A percentile compares a stretch with the other conserved stretches of the same genome.
These are phyloP conservation scores for Amphicarpaea edgeworthii DNA, from an alignment of 306 rosid species.

Conservation along the genomic window DNA sequence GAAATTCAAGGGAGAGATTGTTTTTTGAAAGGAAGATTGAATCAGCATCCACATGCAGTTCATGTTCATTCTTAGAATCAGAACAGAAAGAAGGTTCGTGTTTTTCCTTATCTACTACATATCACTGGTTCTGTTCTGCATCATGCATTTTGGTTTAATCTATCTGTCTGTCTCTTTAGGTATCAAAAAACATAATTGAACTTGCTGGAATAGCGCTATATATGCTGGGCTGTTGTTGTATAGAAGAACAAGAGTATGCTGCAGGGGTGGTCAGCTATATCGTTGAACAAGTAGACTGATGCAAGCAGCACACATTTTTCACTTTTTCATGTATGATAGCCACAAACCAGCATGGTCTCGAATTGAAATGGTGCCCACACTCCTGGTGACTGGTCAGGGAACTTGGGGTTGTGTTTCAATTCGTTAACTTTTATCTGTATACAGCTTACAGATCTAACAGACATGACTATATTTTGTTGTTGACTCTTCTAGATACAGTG, in stretches of 20 bases:
- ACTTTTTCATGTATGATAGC: background rate
- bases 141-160: slow-evolving; percentile 4
- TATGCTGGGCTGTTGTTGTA: background rate
- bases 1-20: background rate
- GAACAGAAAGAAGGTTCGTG: background rate
- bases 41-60: background rate
- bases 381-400: background rate
- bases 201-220: background rate
- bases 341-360: background rate
- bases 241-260: background rate
- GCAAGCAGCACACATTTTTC: background rate
- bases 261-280: background rate
- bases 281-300: background rate
- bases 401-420: background rate
- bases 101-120: background rate
- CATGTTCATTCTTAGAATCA: background rate
- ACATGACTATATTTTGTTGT: too few species aligned
- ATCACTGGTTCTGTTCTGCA: background rate
- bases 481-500: too few species aligned
- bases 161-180: background rate
- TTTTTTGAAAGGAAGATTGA: slow-evolving; percentile 1
- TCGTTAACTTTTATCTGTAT: background rate
- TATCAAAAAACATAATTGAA: background rate
- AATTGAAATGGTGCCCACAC: background rate
- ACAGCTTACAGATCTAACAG: too few species aligned